phyloP scores from a whole-genome alignment of 495 filamentous ascomycete genomes.

The Penicillium goetzii region DNA sequence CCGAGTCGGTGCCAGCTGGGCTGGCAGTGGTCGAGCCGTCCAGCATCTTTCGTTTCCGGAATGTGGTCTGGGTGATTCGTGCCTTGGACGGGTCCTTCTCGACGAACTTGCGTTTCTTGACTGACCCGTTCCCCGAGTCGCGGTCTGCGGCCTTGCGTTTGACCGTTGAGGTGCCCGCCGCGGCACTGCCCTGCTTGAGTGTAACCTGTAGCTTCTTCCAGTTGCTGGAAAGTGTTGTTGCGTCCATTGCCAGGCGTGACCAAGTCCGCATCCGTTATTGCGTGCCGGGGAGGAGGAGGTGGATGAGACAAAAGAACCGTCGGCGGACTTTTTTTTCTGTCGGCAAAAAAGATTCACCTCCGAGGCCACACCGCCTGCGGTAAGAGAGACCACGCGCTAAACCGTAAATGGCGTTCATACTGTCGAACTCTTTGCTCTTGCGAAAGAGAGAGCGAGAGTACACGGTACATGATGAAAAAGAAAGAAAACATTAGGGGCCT shows the following conservation, averaged over 20 bases:
- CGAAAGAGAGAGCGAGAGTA: too few species aligned
- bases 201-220: constrained; percentile 76
- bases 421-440: neutral
- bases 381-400: neutral
- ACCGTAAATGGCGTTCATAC: neutral
- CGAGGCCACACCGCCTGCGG: neutral
- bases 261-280: constrained; percentile 12
- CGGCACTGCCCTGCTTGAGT: constrained; percentile 54
- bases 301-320: neutral
- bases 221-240: constrained; percentile 59
- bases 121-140: constrained; percentile 35
- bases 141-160: constrained; percentile 47
- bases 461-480: too few species aligned
- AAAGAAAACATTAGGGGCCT: too few species aligned
- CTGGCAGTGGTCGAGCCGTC: constrained; percentile 20
- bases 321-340: constrained; percentile 23
- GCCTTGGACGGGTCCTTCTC: constrained; percentile 32
- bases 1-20: constrained; percentile 17
- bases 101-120: constrained; percentile 46
- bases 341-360: constrained; percentile 22
- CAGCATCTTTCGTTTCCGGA: constrained; percentile 43
- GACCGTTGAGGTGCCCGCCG: constrained; percentile 23
- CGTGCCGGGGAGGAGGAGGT: constrained; percentile 13
- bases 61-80: constrained; percentile 14
- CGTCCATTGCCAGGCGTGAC: constrained; percentile 44